Evolutionary conservation across 140 eudicot genomes (phyloP).

Genomic region (Erigeron philadelphicus): DNA sequence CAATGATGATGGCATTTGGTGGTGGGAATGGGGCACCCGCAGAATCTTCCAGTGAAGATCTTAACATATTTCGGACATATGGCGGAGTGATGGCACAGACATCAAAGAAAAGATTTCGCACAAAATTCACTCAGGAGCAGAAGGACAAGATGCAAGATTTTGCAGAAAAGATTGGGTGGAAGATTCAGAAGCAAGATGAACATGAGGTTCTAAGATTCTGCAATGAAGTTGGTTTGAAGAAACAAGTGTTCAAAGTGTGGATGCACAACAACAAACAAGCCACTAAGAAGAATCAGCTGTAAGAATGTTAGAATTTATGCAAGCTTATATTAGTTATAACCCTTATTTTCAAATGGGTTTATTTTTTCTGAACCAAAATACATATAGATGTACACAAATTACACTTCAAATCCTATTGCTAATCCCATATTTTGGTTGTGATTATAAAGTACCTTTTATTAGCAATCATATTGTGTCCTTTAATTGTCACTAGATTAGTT

Average conservation of each 20-base stretch:
- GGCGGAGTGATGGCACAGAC: constrained; percentile 27
- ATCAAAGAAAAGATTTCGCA: constrained; percentile 59
- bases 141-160: constrained; percentile 65
- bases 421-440: constrained; percentile 19
- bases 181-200: constrained; percentile 71
- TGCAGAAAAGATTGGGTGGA: constrained; percentile 70
- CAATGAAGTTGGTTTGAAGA: constrained; percentile 47
- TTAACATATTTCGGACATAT: constrained; percentile 39
- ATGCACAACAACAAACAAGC: constrained; percentile 81
- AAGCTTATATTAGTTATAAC: constrained; percentile 6
- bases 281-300: constrained; percentile 48
- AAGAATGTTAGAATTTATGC: constrained; percentile 29
- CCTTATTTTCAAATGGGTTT: constrained; percentile 18
- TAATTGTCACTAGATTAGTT: constrained; percentile 2
- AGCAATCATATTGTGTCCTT: constrained; percentile 16
- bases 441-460: constrained; percentile 17
- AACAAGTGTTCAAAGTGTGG: constrained; percentile 75
- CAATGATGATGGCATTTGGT: constrained; percentile 58
- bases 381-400: constrained; percentile 29
- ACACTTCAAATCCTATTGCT: constrained; percentile 12
- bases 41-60: constrained; percentile 76
- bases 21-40: constrained; percentile 45
- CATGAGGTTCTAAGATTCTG: constrained; percentile 53
- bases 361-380: constrained; percentile 6
- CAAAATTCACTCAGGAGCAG: constrained; percentile 64